Evolutionary conservation across 805 yeast genomes (phyloP).

Genomic region (Saturnispora sanitii): DNA sequence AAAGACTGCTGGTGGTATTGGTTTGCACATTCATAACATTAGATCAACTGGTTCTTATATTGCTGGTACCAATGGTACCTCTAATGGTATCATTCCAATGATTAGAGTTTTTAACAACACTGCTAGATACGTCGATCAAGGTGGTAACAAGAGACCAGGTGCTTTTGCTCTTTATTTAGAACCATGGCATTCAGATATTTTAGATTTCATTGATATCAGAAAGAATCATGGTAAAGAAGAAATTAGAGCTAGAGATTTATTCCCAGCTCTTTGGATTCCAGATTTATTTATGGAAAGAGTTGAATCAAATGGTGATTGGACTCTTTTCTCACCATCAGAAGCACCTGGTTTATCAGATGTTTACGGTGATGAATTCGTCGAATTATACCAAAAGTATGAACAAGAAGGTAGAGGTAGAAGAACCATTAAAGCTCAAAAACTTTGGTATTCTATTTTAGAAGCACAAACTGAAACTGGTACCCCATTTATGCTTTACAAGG

Average conservation of each 20-base stretch:
- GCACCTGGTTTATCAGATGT: constrained; percentile 47
- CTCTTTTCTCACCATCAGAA: constrained; percentile 49
- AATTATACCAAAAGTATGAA: constrained; percentile 43
- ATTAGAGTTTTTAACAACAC: constrained; percentile 53
- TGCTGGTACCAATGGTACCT: constrained; percentile 55
- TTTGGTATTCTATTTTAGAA: constrained; percentile 51
- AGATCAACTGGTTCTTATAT: constrained; percentile 51
- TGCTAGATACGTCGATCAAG: constrained; percentile 56
- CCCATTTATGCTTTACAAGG: constrained; percentile 56
- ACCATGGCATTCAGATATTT: constrained; percentile 56
- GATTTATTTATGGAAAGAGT: constrained; percentile 55
- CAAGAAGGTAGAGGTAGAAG: constrained; percentile 38
- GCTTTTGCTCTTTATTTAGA: constrained; percentile 52
- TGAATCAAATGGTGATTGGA: constrained; percentile 46
- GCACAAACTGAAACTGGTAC: constrained; percentile 60
- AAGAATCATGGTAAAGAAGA: constrained; percentile 59
- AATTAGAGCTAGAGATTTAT: constrained; percentile 51
- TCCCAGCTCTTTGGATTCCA: constrained; percentile 56
- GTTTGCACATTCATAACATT: constrained; percentile 51
- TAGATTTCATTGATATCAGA: constrained; percentile 49
- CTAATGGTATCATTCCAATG: constrained; percentile 56
- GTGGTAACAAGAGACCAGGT: constrained; percentile 59
- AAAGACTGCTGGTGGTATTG: constrained; percentile 56
- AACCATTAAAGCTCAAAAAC: constrained; percentile 47
- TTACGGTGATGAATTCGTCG: constrained; percentile 47